Conservation (phyloP, 176 grass and related monocot genomes). For the Raddia guianensis region DNA sequence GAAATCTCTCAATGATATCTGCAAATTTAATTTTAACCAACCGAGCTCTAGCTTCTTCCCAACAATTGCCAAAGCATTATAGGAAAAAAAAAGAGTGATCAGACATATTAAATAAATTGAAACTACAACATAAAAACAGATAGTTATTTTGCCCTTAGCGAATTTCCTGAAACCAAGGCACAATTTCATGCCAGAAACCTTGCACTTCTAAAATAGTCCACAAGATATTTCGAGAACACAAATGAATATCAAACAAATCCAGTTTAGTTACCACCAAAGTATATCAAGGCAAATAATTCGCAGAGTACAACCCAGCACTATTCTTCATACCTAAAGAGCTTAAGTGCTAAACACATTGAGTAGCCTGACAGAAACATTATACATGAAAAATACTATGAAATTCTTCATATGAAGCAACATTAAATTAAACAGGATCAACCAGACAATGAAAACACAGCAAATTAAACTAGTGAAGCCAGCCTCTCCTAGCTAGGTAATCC, state of each 20-base stretch:
- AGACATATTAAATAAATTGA: conserved; percentile 27
- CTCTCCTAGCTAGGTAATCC: too few relatives aligned
- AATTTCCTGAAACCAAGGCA: conserved; percentile 20
- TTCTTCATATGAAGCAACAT: conserved; percentile 1
- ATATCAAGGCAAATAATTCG: conserved; percentile 2
- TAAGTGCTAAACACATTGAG: conserved; percentile 20
- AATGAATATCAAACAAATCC: conserved; percentile 23
- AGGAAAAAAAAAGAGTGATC: not conserved
- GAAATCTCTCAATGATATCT: conserved; percentile 96
- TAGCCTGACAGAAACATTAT: conserved; percentile 8
- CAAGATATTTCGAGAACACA: not conserved
- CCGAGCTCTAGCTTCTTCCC: not conserved
- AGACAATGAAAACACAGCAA: conserved; percentile 8
- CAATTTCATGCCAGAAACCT: not conserved
- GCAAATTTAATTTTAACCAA: conserved; percentile 41
- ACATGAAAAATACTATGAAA: not conserved
- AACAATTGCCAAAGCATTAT: conserved; percentile 27
- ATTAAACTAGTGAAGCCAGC: too few relatives aligned
- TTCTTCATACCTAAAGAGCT: conserved; percentile 2
- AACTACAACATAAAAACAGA: conserved; percentile 3
- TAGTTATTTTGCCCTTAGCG: conserved; percentile 8
- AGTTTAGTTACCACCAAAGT: conserved; percentile 13
- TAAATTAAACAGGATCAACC: conserved; percentile 22
- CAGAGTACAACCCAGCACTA: not conserved
- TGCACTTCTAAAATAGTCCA: conserved; percentile 20